These are phyloP conservation scores for Didymella pinodella DNA, from an alignment of 2,329 filamentous ascomycete species.

Conservation along the genomic window DNA sequence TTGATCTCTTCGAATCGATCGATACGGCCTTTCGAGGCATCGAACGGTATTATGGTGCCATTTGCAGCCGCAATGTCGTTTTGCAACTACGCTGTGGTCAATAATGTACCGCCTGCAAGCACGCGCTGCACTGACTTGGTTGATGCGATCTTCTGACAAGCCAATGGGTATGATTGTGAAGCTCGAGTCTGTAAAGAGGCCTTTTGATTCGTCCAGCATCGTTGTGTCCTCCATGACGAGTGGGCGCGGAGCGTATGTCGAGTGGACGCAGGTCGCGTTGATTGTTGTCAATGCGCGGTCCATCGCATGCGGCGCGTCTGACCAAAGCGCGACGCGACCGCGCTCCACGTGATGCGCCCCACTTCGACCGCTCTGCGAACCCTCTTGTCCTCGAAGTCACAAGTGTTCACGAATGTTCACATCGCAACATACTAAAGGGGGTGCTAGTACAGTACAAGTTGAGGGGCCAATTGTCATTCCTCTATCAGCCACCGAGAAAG, in stretches of 20 bases:
- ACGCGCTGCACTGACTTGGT: constrained; percentile 42
- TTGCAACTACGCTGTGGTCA: constrained; percentile 53
- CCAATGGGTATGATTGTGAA: constrained; percentile 56
- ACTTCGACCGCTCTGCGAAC: background rate
- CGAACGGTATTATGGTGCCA: constrained; percentile 56
- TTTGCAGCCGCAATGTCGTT: constrained; percentile 58
- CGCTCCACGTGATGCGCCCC: constrained; percentile 13
- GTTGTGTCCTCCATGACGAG: constrained; percentile 45
- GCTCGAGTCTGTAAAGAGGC: constrained; percentile 50
- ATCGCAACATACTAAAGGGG: no score
- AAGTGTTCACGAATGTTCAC: no score
- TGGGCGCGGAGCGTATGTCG: constrained; percentile 12
- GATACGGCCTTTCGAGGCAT: constrained; percentile 51
- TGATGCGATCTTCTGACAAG: constrained; percentile 40
- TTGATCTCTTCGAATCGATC: constrained; percentile 59
- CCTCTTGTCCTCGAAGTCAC: no score
- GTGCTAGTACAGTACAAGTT: no score
- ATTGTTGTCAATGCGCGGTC: constrained; percentile 14
- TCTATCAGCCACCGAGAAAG: no score
- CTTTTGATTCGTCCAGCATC: constrained; percentile 41
- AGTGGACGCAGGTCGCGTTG: constrained; percentile 11
- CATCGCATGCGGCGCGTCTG: constrained; percentile 7
- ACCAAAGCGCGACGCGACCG: constrained; percentile 17
- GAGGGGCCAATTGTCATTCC: no score
- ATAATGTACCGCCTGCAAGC: constrained; percentile 6